Evolutionary conservation across 139 green algal species (phyloP), one percentile per base, ranked within the genome.

Genomic region (Yamagishiella unicocca): DNA sequence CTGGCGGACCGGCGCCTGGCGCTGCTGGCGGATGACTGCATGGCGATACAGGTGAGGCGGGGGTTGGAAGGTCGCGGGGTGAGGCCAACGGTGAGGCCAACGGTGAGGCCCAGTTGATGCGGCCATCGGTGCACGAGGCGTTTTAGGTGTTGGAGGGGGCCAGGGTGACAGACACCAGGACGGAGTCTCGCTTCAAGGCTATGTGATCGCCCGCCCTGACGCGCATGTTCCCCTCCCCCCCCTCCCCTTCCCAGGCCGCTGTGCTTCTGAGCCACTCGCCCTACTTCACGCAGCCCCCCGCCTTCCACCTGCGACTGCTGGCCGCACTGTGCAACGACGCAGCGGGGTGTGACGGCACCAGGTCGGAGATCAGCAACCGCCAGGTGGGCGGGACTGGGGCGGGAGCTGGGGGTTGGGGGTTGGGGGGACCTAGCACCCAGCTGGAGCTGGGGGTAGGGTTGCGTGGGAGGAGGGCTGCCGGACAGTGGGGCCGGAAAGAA

Each of bases 241-340:
- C 0, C 54, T 7, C 77, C 54, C 54, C 54, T 35, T 82, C 64
- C 70, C 84, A 92, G 62, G 89, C 89, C 8, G 89, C 89, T 27
- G 67, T 91, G 81, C 42, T 58, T 33, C 68, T 91, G 40, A 75
- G 82, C 50, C 67, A 73, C 43, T 5, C 66, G 2, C 40, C 76
- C 66, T 70, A 31, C 75, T 90, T 55, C 46, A 25, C 31, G 31
- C 80, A 90, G 70, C 67, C 81, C 22, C 64, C 89, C n/a, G 31
- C 83, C 71, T 90, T 92, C 71, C 91, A 94, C 86, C 45, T 92
- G 76, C 86, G 89, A 4, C 82, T 94, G 78, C 79, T 94, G 82
- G 66, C 84, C 35, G 74, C 85, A 24, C 86, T 94, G 72, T 88
- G 75, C 78, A 91, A 94, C 50, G 91, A 94, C 62, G 77, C 89